Conservation (phyloP, 2,329 filamentous ascomycete species). For the Fusarium sambucinum region DNA sequence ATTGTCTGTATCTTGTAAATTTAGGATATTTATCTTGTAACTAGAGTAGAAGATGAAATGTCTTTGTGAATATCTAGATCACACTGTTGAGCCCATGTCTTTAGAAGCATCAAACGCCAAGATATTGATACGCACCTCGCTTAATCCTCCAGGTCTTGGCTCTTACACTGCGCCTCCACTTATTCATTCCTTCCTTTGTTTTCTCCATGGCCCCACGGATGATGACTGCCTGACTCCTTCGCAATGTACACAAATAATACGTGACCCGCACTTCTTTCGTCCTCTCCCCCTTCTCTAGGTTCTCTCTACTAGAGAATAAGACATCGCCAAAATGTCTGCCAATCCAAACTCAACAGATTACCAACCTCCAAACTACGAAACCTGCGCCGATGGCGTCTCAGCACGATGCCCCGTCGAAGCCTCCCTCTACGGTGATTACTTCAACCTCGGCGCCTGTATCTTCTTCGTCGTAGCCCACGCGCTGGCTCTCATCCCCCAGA, state of each 20-base stretch:
- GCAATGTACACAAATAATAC: background rate
- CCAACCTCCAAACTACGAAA: conserved; percentile 27
- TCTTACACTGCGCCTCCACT: conserved; percentile 29
- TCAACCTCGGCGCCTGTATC: conserved; percentile 41
- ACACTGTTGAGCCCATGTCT: no score
- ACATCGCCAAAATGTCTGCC: conserved; percentile 9
- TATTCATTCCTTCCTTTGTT: conserved; percentile 11
- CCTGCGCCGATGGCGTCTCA: conserved; percentile 24
- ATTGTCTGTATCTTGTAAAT: no score
- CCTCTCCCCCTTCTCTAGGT: no score
- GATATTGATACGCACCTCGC: conserved; percentile 20
- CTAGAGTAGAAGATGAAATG: background rate
- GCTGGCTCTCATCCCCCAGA: conserved; percentile 51
- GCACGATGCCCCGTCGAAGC: conserved; percentile 41
- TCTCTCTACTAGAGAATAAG: background rate
- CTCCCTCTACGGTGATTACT: conserved; percentile 45
- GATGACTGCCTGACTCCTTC: background rate
- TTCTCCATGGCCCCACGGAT: conserved; percentile 13
- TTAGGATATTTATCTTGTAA: no score
- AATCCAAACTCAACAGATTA: conserved; percentile 15
- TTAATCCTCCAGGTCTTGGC: conserved; percentile 20
- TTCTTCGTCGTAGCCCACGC: conserved; percentile 55
- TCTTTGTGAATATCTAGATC: no score
- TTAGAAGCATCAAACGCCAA: conserved; percentile 32
- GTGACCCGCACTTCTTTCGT: background rate